A percentile compares a stretch with the other conserved stretches of the same genome.
These are phyloP conservation scores for Hyaloperonospora brassicae DNA, from an alignment of 352 stramenopile genomes.

Conservation along the genomic window DNA sequence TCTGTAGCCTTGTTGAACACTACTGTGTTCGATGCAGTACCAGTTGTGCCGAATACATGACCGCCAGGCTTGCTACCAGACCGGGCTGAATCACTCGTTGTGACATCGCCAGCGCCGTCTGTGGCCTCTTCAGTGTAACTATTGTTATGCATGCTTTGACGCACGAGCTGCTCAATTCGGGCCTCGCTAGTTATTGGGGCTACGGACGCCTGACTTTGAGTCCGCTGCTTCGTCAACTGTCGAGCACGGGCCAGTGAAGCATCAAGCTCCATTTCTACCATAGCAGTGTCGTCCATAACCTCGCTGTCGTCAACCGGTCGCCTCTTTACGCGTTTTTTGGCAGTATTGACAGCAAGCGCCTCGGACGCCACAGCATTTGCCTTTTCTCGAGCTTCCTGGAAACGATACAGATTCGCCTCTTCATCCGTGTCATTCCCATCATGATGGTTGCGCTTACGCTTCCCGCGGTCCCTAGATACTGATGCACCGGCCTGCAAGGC, in stretches of 20 bases:
- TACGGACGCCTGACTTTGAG: conserved; percentile 8
- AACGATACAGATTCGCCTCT: conserved; percentile 44
- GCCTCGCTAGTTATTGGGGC: conserved; percentile 35
- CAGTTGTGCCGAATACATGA: conserved; percentile 28
- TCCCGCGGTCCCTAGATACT: conserved; percentile 44
- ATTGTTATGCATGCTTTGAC: conserved; percentile 31
- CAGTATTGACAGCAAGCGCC: conserved; percentile 28
- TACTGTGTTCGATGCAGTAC: conserved; percentile 34
- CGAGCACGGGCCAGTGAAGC: conserved; percentile 66
- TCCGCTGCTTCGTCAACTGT: conserved; percentile 39
- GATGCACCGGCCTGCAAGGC: conserved; percentile 24
- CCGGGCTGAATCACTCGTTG: conserved; percentile 5
- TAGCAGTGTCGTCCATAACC: conserved; percentile 41
- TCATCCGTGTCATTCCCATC: conserved; percentile 42
- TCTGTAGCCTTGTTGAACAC: conserved; percentile 83
- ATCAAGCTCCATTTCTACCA: conserved; percentile 64
- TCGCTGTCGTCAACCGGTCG: conserved; percentile 31
- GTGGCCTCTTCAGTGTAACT: conserved; percentile 12
- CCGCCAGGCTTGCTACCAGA: conserved; percentile 35
- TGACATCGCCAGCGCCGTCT: conserved; percentile 6
- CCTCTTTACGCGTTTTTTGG: conserved; percentile 36
- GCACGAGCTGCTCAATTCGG: conserved; percentile 51
- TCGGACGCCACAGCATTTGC: conserved; percentile 41
- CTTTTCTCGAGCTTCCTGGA: conserved; percentile 63
- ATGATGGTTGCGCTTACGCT: conserved; percentile 30